phyloP scores from a whole-genome alignment of 1,284 basidiomycete genomes.

The Rhodotorula sp. region DNA sequence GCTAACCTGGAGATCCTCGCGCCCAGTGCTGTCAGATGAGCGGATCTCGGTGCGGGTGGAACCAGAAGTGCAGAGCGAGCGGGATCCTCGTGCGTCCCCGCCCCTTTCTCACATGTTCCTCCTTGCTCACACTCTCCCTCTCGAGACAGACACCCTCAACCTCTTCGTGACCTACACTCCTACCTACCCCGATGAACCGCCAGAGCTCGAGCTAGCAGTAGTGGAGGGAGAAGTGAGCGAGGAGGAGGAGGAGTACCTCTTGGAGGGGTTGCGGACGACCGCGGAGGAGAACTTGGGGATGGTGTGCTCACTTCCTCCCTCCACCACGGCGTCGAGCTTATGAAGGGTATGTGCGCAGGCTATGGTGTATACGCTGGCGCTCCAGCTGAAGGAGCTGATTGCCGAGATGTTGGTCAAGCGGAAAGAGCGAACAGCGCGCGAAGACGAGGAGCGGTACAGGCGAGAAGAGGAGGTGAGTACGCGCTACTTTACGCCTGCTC shows the following conservation, averaged over 20 bases:
- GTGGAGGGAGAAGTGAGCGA: conserved; percentile 60
- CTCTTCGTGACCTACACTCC: conserved; percentile 69
- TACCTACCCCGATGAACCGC: conserved; percentile 71
- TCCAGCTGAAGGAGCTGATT: conserved; percentile 77
- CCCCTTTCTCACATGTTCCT: neutral
- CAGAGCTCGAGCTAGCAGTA: conserved; percentile 66
- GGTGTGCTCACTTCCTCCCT: neutral
- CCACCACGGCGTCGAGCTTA: neutral
- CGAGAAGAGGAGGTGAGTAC: conserved; percentile 65
- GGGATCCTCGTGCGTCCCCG: conserved; percentile 56
- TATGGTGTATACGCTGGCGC: conserved; percentile 93
- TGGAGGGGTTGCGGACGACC: conserved; percentile 58
- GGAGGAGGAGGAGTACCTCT: conserved; percentile 60
- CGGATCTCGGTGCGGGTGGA: conserved; percentile 81
- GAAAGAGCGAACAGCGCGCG: conserved; percentile 40
- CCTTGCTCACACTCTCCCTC: neutral
- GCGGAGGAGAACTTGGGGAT: conserved; percentile 35
- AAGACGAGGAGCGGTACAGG: conserved; percentile 59
- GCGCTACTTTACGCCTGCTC: too few species aligned
- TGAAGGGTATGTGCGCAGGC: conserved; percentile 58
- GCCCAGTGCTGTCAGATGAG: conserved; percentile 75
- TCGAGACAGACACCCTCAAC: conserved; percentile 65
- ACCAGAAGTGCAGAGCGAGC: conserved; percentile 71
- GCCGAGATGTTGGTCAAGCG: conserved; percentile 58
- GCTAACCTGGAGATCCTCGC: conserved; percentile 50